phyloP scores from a whole-genome alignment of 1,284 basidiomycete genomes.

The Rhizopogon parksii region DNA sequence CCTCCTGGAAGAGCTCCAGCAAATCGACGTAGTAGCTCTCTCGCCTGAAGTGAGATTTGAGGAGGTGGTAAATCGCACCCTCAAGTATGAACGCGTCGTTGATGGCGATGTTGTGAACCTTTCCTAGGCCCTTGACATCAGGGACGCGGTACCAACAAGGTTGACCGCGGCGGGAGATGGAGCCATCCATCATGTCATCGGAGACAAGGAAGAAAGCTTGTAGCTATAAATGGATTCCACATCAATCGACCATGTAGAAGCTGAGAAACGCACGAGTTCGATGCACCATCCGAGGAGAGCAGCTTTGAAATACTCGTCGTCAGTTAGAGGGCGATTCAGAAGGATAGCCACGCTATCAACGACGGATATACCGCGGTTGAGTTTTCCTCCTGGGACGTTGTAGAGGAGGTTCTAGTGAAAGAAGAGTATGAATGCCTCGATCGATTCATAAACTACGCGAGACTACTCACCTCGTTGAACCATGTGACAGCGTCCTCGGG shows the following conservation, averaged over 20 bases:
- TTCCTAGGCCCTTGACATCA: slow-evolving; percentile 42
- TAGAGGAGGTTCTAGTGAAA: slow-evolving; percentile 74
- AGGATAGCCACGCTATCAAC: slow-evolving; percentile 92
- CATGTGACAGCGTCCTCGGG: slow-evolving; percentile 58
- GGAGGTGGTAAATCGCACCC: slow-evolving; percentile 84
- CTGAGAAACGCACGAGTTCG: slow-evolving; percentile 66
- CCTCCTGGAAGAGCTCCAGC: slow-evolving; percentile 88
- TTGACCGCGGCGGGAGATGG: slow-evolving; percentile 94
- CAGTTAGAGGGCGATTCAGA: slow-evolving; percentile 58
- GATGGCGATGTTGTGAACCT: slow-evolving; percentile 72
- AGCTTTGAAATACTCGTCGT: slow-evolving; percentile 85
- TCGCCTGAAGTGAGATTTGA: slow-evolving; percentile 83
- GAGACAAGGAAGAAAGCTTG: slow-evolving; percentile 98
- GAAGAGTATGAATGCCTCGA: background rate
- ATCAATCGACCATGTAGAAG: background rate
- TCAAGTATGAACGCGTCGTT: slow-evolving; percentile 99
- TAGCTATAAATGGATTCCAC: slow-evolving; percentile 43
- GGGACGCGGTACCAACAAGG: slow-evolving; percentile 91
- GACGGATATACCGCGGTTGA: slow-evolving; percentile 93
- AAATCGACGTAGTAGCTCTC: slow-evolving; percentile 85
- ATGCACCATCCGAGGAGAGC: slow-evolving; percentile 95
- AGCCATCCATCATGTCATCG: slow-evolving; percentile 97
- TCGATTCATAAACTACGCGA: background rate
- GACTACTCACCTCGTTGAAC: slow-evolving; percentile 46
- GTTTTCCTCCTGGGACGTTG: slow-evolving; percentile 95